Conservation (phyloP, 2,329 filamentous ascomycete species). For the Rachicladosporium sp. region DNA sequence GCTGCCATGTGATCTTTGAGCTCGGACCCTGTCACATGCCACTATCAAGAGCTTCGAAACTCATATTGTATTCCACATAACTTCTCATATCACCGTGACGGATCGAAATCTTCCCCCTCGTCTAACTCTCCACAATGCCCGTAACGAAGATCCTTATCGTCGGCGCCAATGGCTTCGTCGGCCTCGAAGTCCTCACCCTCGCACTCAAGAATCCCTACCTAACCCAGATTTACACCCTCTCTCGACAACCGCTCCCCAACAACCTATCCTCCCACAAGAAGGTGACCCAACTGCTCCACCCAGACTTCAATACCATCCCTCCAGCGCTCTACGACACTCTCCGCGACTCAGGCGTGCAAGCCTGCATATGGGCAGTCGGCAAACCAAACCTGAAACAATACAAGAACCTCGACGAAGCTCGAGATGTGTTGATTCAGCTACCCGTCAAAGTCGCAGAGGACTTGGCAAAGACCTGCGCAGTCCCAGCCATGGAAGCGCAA, state of each 20-base stretch:
- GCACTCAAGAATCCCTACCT: conserved; percentile 40
- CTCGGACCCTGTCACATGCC: too few relatives aligned
- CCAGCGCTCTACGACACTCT: conserved; percentile 30
- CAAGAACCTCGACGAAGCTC: conserved; percentile 19
- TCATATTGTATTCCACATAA: too few relatives aligned
- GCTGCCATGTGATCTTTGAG: too few relatives aligned
- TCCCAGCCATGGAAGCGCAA: conserved; percentile 5
- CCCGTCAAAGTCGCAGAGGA: conserved; percentile 21
- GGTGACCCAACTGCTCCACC: conserved; percentile 24
- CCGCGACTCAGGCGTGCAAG: conserved; percentile 27
- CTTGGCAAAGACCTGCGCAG: conserved; percentile 14
- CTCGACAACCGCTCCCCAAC: conserved; percentile 17
- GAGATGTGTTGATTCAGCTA: conserved; percentile 20
- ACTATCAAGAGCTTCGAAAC: too few relatives aligned
- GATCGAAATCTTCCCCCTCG: too few relatives aligned
- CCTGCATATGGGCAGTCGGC: conserved; percentile 34
- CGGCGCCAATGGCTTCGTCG: conserved; percentile 47
- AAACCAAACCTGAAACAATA: conserved; percentile 10
- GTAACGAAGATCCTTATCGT: conserved; percentile 49
- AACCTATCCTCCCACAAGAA: conserved; percentile 19
- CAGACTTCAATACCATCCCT: conserved; percentile 43
- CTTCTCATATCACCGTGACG: too few relatives aligned
- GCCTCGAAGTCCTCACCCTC: conserved; percentile 40
- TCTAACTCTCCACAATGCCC: neutral
- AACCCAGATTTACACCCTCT: conserved; percentile 27